Evolutionary conservation across 352 stramenopile genomes (phyloP).

Genomic region (Pythium vanterpoolii): DNA sequence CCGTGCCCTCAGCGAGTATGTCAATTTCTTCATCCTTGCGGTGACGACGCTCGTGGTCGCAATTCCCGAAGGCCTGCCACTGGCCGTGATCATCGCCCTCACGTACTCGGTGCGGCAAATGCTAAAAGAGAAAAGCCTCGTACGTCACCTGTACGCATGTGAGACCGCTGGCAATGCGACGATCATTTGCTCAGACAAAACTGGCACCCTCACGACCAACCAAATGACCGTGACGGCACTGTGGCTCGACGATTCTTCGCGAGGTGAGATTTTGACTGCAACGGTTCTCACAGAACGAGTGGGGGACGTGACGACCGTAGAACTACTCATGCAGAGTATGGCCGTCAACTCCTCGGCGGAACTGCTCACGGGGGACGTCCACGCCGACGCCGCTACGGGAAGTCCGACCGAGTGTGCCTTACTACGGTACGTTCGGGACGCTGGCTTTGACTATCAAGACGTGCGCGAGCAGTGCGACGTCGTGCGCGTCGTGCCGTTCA

Average conservation of each 20-base stretch:
- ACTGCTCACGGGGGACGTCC: constrained; percentile 35
- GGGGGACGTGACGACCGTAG: constrained; percentile 4
- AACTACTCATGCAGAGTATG: constrained; percentile 36
- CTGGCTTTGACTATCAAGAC: constrained; percentile 30
- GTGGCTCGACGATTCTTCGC: constrained; percentile 52
- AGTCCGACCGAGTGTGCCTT: constrained; percentile 53
- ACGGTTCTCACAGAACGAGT: background rate
- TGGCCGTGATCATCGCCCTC: constrained; percentile 90
- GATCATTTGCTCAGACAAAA: constrained; percentile 96
- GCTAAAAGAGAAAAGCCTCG: constrained; percentile 95
- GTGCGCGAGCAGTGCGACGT: constrained; percentile 22
- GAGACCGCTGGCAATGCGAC: constrained; percentile 97
- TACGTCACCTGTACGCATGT: constrained; percentile 94
- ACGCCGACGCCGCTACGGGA: constrained; percentile 17
- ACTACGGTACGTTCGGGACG: constrained; percentile 31
- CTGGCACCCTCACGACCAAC: constrained; percentile 96
- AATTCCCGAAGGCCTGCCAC: constrained; percentile 92
- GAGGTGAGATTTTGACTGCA: constrained; percentile 37
- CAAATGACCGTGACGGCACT: constrained; percentile 96
- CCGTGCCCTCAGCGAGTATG: constrained; percentile 31
- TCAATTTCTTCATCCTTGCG: constrained; percentile 83
- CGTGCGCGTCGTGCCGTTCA: constrained; percentile 79
- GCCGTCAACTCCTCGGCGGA: constrained; percentile 85
- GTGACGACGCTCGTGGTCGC: constrained; percentile 95
- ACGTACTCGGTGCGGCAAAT: constrained; percentile 94